These are phyloP conservation scores for Lichtheimia hyalospora DNA, from an alignment of 371 early-diverging fungal species.

Conservation along the genomic window DNA sequence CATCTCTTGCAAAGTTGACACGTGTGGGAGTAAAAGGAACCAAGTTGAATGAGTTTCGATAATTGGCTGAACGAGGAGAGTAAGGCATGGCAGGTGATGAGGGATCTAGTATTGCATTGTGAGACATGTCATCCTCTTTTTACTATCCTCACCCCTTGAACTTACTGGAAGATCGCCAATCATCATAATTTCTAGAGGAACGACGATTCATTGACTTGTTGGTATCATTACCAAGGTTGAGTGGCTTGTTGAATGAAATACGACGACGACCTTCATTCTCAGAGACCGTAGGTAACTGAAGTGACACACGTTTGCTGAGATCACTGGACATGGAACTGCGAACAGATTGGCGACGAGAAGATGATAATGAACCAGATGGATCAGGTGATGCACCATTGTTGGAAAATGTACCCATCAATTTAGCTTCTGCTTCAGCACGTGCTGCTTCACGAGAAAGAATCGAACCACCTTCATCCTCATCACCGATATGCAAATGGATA, in stretches of 20 bases:
- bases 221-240: conserved; percentile 27
- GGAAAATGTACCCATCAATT: conserved; percentile 50
- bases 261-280: conserved; percentile 31
- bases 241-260: conserved; percentile 32
- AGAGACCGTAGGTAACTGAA: conserved; percentile 40
- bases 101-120: conserved; percentile 3
- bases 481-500: conserved; percentile 12
- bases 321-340: neutral
- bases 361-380: neutral
- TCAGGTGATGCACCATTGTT: neutral
- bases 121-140: neutral
- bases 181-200: conserved; percentile 46
- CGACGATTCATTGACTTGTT: conserved; percentile 28
- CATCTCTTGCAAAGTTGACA: conserved; percentile 50
- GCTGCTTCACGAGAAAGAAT: conserved; percentile 40
- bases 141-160: neutral
- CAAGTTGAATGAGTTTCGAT: conserved; percentile 29
- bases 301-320: conserved; percentile 34
- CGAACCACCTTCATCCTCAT: conserved; percentile 30
- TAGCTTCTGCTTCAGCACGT: conserved; percentile 52
- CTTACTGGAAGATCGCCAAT: conserved; percentile 41
- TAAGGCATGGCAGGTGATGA: conserved; percentile 11
- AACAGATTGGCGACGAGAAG: neutral
- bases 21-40: conserved; percentile 57
- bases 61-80: conserved; percentile 18